These are phyloP conservation scores for Turritis glabra DNA, from an alignment of 345 rosid species.

Conservation along the genomic window DNA sequence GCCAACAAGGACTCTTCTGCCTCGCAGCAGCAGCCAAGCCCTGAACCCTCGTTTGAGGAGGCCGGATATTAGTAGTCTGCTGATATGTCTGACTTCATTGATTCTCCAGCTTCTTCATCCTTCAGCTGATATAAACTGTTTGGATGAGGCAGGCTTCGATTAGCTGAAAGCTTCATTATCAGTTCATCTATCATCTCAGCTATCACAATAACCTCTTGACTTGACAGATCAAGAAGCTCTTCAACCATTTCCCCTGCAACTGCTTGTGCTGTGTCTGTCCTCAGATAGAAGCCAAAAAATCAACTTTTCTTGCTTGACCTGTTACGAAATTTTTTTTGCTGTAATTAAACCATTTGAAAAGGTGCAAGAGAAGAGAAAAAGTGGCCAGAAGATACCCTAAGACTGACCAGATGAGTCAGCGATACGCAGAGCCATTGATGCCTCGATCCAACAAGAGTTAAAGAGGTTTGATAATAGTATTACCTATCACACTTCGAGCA, in stretches of 20 bases:
- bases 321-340: background rate
- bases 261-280: constrained; percentile 66
- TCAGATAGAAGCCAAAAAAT: constrained; percentile 71
- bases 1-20: constrained; percentile 23
- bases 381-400: background rate
- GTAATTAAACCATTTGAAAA: too few species aligned
- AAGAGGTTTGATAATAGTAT: background rate
- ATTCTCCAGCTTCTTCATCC: constrained; percentile 23
- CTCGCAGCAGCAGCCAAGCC: background rate
- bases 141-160: constrained; percentile 44
- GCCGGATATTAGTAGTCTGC: constrained; percentile 21
- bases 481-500: constrained; percentile 59
- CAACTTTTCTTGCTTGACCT: constrained; percentile 51
- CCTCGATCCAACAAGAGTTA: background rate
- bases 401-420: constrained; percentile 54
- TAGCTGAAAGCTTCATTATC: constrained; percentile 54
- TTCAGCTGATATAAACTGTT: background rate
- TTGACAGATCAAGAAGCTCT: constrained; percentile 64
- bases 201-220: constrained; percentile 69
- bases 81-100: constrained; percentile 32
- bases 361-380: background rate
- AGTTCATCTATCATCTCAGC: constrained; percentile 68
- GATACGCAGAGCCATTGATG: constrained; percentile 57
- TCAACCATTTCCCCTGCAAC: constrained; percentile 85
- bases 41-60: constrained; percentile 20